These are phyloP conservation scores for Chaetothyriales sp. DNA, from an alignment of 2,329 filamentous ascomycete species.

Conservation along the genomic window DNA sequence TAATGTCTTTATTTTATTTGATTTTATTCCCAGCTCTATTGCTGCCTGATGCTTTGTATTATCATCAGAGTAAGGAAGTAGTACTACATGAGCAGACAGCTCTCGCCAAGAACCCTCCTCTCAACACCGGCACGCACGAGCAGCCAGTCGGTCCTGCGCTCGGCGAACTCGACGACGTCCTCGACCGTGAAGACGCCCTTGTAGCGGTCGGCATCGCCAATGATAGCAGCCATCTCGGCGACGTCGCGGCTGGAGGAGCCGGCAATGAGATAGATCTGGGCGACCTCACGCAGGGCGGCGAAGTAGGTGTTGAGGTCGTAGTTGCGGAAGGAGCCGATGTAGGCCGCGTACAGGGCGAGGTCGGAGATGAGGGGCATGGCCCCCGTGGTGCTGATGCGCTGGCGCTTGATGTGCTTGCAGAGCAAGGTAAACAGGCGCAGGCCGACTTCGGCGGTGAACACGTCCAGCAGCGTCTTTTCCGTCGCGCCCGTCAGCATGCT, in stretches of 20 bases:
- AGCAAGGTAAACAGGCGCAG: slow-evolving; percentile 79
- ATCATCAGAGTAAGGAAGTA: no score
- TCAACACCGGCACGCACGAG: slow-evolving; percentile 77
- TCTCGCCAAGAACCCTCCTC: slow-evolving; percentile 91
- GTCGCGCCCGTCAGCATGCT: slow-evolving; percentile 87
- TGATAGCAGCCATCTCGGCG: slow-evolving; percentile 87
- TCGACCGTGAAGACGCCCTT: slow-evolving; percentile 85
- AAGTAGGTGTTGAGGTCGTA: slow-evolving; percentile 78
- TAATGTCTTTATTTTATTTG: no score
- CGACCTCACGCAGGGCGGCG: slow-evolving; percentile 74
- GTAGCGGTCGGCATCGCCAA: slow-evolving; percentile 81
- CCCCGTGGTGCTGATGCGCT: slow-evolving; percentile 77
- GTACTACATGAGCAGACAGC: slow-evolving; percentile 69
- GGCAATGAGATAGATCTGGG: slow-evolving; percentile 90
- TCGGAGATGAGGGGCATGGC: slow-evolving; percentile 89
- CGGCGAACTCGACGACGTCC: slow-evolving; percentile 95
- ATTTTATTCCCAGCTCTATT: no score
- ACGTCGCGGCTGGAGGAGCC: slow-evolving; percentile 48
- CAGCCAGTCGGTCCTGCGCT: slow-evolving; percentile 89
- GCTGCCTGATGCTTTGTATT: no score
- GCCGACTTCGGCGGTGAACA: slow-evolving; percentile 96
- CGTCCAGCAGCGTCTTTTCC: slow-evolving; percentile 94
- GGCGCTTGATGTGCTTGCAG: slow-evolving; percentile 94
- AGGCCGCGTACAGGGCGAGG: slow-evolving; percentile 85
- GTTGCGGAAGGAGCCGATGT: slow-evolving; percentile 68